Evolutionary conservation across 1,139 yeast genomes (phyloP), one percentile per base, ranked within the genome.

Genomic region (Geotrichum macrosporum): DNA sequence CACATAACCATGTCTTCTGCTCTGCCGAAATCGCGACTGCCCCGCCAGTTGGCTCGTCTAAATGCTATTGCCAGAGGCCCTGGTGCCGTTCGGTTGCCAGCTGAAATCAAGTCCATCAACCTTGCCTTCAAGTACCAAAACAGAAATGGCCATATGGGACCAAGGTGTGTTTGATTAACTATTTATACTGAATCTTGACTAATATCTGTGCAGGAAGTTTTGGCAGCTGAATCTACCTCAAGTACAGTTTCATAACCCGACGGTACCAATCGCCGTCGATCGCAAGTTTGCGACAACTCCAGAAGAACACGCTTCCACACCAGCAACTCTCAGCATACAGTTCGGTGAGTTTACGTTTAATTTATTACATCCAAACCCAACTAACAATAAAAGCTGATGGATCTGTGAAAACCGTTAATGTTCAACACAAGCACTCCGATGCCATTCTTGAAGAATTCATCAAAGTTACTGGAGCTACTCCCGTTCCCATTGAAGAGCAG

Each of bases 211-310:
- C 10, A 68, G 76, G 47, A 70, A 70, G 54, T 85, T 88, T 66
- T 84, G 94, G 94, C 78, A 77, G 58, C 69, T 72, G 44, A 76
- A 79, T 64, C 70, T 87, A 50, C 95, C 94, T 18, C 79, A 87
- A 12, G 71, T 88, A 51, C 83, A 80, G 62, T 88, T 84, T 66
- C 89, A 86, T 68, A 88, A 88, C 65, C 92, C 92, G 26, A 69
- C 71, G 35, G 62, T 84, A 29, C 75, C 78, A 30, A 79, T 86
- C 50, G 72, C 77, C 24, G 83, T 87, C 19, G 32, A 30, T 18
- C 39, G 53, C 10, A 27, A 21, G 21, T 38, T 29, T 73, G 78
- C 47, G 65, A 63, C 9, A 22, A 67, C 66, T 41, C 69, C 72
- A 31, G 73, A 73, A 30, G 70, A 67, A 37, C 63, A 62, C 42